These are phyloP conservation scores for Clarireedia hainanense DNA, from an alignment of 2,329 filamentous ascomycete species.

Conservation along the genomic window DNA sequence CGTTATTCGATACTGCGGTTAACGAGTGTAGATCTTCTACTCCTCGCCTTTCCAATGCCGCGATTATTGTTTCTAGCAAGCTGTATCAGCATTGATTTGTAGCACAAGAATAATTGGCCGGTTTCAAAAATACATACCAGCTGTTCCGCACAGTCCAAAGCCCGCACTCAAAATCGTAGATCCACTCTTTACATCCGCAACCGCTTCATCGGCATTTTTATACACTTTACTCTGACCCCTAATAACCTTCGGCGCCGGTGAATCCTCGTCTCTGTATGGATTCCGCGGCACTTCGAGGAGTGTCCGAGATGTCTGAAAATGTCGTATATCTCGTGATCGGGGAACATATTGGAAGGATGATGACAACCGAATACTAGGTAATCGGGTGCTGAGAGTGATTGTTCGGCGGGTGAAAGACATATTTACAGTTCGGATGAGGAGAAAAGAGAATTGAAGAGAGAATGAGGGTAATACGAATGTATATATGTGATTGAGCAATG, in stretches of 20 bases:
- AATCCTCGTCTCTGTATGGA: slow-evolving; percentile 1
- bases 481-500: background rate
- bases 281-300: slow-evolving; percentile 7
- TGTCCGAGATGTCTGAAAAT: slow-evolving; percentile 4
- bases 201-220: slow-evolving; percentile 13
- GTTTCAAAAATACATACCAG: background rate
- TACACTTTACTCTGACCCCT: slow-evolving; percentile 13
- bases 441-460: background rate
- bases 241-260: slow-evolving; percentile 7
- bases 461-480: background rate
- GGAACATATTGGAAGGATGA: background rate
- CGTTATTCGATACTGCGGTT: slow-evolving; percentile 74
- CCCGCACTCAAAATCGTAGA: slow-evolving; percentile 66
- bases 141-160: slow-evolving; percentile 43
- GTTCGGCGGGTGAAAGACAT: slow-evolving; percentile 7
- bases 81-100: background rate
- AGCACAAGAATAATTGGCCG: too few relatives aligned
- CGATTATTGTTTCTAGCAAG: slow-evolving; percentile 57
- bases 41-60: slow-evolving; percentile 53
- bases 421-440: background rate
- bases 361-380: slow-evolving; percentile 1
- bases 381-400: background rate
- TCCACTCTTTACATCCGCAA: slow-evolving; percentile 38
- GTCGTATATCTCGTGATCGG: slow-evolving; percentile 5
- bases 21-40: slow-evolving; percentile 47